These are phyloP conservation scores for Starmerella lactis-condensi DNA, from an alignment of 805 yeast genomes.

Conservation along the genomic window DNA sequence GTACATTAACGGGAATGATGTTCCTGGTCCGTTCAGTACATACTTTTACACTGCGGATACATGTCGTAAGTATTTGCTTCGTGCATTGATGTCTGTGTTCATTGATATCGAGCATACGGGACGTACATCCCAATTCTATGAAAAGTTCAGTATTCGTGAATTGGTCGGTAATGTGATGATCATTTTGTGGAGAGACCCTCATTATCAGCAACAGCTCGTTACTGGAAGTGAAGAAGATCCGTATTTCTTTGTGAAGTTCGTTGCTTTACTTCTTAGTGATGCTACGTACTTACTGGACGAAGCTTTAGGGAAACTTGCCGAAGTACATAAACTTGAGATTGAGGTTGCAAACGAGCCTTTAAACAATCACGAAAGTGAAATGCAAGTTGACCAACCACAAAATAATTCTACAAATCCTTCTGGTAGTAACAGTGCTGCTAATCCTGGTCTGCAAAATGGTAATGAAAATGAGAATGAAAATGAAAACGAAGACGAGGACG, in stretches of 20 bases:
- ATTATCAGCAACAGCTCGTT: slow-evolving; percentile 50
- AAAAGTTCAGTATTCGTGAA: slow-evolving; percentile 79
- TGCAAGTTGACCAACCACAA: not conserved
- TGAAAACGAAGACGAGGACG: slow-evolving; percentile 34
- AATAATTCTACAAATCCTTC: not conserved
- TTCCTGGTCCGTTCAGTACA: slow-evolving; percentile 50
- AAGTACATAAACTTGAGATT: slow-evolving; percentile 55
- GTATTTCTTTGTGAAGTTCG: slow-evolving; percentile 76
- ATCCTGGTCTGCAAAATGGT: not conserved
- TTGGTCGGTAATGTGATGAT: slow-evolving; percentile 70
- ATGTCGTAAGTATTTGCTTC: slow-evolving; percentile 48
- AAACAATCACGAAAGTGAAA: not conserved
- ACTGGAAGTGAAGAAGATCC: slow-evolving; percentile 48
- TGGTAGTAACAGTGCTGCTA: not conserved
- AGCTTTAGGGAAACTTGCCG: slow-evolving; percentile 57
- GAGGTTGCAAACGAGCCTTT: slow-evolving; percentile 24
- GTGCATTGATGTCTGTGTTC: slow-evolving; percentile 72
- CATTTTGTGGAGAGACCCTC: slow-evolving; percentile 58
- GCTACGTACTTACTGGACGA: slow-evolving; percentile 84
- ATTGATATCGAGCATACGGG: slow-evolving; percentile 95
- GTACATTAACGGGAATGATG: slow-evolving; percentile 22
- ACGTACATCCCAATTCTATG: slow-evolving; percentile 84
- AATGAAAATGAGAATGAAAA: slow-evolving; percentile 28
- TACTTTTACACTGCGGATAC: slow-evolving; percentile 46
- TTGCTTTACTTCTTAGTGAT: slow-evolving; percentile 81